Evolutionary conservation across 2,329 filamentous ascomycete species (phyloP), one percentile per base, ranked within the genome.

Genomic region (Akanthomyces muscarius): DNA sequence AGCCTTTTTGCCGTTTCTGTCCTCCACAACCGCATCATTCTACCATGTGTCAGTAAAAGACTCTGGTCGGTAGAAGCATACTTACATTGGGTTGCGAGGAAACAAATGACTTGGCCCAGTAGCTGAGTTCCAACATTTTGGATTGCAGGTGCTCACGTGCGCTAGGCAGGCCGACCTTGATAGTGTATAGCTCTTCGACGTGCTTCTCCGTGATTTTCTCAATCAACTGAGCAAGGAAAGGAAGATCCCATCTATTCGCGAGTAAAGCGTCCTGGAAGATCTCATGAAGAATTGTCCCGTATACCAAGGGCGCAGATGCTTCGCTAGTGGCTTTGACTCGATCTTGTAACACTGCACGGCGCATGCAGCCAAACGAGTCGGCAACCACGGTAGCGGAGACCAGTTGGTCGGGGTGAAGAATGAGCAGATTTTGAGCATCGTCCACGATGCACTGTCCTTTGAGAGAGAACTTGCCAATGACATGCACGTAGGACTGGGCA

Each of bases 331-430:
- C 91, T 75, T 98, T 98, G 69, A 99, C 89, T 38, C 95, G 89
- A 73, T 99, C 94, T 74, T 98, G 93, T 30, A 99, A 83, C 1
- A 98, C 94, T 36, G 95, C 92, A 66, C 94, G 89, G 21, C 95
- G 89, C 72, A 90, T 88, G 72, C 95, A 99, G 28, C 88, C 89
- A 73, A 98, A 97, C 0, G 95, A 97, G 75, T 99, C 95, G n/a
- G 92, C 93, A 50, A 99, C 90, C 5, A 96, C 92, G 0, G 95
- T 98, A 3, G 95, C 90, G 2, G 95, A 98, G 60, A 99, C 89
- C 41, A 99, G 84, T 76, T 98, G 93, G 71, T 99, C 95, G 0
- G 95, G 95, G 71, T 99, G 93, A 16, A 99, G 78, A 63, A 99
- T 92, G 57, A 99, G 79, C 74, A 98, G 89, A 69, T 93, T 92